Percentiles rank a stretch among this genome's conserved stretches.
These are phyloP conservation scores for Thelephora ganbajun DNA, from an alignment of 768 basidiomycete species.

Conservation along the genomic window DNA sequence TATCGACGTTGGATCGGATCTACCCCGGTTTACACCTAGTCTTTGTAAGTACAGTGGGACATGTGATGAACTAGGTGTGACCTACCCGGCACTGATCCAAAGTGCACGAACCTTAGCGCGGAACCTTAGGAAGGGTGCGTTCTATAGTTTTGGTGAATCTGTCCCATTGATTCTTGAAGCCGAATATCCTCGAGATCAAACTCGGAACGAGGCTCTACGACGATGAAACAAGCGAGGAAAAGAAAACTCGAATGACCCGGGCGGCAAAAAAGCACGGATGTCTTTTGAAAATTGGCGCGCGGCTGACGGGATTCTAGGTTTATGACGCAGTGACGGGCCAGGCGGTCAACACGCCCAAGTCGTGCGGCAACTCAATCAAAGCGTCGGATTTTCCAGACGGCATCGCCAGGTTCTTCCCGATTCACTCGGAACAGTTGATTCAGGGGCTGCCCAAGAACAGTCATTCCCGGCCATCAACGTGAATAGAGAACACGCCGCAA, in stretches of 20 bases:
- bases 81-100: no score
- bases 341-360: slow-evolving; percentile 54
- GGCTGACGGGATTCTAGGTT: slow-evolving; percentile 72
- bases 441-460: slow-evolving; percentile 3
- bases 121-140: slow-evolving; percentile 33
- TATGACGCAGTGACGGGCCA: slow-evolving; percentile 44
- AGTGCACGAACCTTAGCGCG: no score
- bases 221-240: slow-evolving; percentile 48
- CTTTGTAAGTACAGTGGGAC: no score
- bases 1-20: no score
- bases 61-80: no score
- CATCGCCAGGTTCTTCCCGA: slow-evolving; percentile 60
- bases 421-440: slow-evolving; percentile 2
- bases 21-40: no score
- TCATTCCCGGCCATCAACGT: slow-evolving; percentile 37
- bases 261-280: slow-evolving; percentile 57
- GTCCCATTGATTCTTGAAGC: slow-evolving; percentile 54
- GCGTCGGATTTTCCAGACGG: slow-evolving; percentile 60
- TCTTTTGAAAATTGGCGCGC: slow-evolving; percentile 57
- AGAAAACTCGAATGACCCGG: slow-evolving; percentile 64
- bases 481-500: slow-evolving; percentile 37
- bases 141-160: slow-evolving; percentile 82
- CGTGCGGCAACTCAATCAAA: slow-evolving; percentile 68
- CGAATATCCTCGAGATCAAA: slow-evolving; percentile 86
- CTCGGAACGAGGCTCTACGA: slow-evolving; percentile 86